Evolutionary conservation across 352 stramenopile species (phyloP).

Genomic region (Pythium sukuiense): DNA sequence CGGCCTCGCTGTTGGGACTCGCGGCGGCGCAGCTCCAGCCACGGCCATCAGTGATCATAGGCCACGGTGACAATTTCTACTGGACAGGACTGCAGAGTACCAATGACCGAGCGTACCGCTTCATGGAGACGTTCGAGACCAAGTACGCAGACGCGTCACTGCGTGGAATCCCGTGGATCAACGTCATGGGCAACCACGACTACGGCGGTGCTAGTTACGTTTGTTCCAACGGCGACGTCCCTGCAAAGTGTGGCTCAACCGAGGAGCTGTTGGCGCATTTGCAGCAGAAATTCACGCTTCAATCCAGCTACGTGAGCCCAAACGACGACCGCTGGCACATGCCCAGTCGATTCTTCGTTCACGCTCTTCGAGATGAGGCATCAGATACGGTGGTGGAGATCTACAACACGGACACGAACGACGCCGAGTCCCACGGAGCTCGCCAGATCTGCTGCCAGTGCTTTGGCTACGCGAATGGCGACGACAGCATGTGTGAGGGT

Average conservation of each 20-base stretch:
- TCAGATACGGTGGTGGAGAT: slow-evolving; percentile 67
- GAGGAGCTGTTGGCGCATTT: slow-evolving; percentile 45
- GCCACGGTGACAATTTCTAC: slow-evolving; percentile 52
- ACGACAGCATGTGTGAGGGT: slow-evolving; percentile 59
- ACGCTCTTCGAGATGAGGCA: slow-evolving; percentile 44
- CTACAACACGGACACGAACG: slow-evolving; percentile 83
- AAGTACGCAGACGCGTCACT: slow-evolving; percentile 64
- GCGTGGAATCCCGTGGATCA: slow-evolving; percentile 72
- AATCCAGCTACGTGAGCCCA: slow-evolving; percentile 76
- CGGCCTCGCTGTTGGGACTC: slow-evolving; percentile 35
- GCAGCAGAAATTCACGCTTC: slow-evolving; percentile 65
- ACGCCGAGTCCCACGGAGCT: slow-evolving; percentile 51
- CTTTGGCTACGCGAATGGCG: slow-evolving; percentile 68
- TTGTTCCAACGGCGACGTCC: slow-evolving; percentile 47
- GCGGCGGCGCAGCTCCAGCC: slow-evolving; percentile 29
- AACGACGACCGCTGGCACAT: slow-evolving; percentile 80
- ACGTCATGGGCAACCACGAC: slow-evolving; percentile 85
- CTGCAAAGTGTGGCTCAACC: slow-evolving; percentile 45
- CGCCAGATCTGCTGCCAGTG: slow-evolving; percentile 83
- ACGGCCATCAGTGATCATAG: slow-evolving; percentile 35
- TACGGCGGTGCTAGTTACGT: slow-evolving; percentile 78
- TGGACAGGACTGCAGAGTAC: slow-evolving; percentile 63
- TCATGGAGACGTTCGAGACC: slow-evolving; percentile 77
- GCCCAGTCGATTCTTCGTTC: slow-evolving; percentile 73
- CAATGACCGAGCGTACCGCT: slow-evolving; percentile 62